Percentiles rank a stretch among this genome's conserved stretches.
These are phyloP conservation scores for Nemania abortiva DNA, from an alignment of 2,329 filamentous ascomycete genomes.

Conservation along the genomic window DNA sequence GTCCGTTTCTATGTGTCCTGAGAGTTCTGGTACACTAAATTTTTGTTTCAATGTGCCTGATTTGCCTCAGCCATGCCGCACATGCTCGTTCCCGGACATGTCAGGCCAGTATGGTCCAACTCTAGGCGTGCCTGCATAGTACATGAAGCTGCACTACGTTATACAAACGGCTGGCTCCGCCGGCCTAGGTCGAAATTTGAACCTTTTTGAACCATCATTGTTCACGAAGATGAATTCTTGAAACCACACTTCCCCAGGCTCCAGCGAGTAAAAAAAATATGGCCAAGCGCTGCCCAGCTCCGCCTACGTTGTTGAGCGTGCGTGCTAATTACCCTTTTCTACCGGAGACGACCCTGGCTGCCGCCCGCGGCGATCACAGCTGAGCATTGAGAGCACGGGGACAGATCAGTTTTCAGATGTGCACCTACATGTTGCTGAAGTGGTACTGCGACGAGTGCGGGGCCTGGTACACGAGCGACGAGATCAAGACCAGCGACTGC, in stretches of 20 bases:
- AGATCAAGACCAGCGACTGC: slow-evolving; percentile 49
- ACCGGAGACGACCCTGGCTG: slow-evolving; percentile 33
- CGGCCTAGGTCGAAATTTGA: slow-evolving; percentile 10
- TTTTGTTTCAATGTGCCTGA: slow-evolving; percentile 23
- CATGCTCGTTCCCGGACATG: slow-evolving; percentile 19
- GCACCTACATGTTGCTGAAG: slow-evolving; percentile 49
- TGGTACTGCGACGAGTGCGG: slow-evolving; percentile 52
- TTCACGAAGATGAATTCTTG: slow-evolving; percentile 28
- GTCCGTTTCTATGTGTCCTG: slow-evolving; percentile 40
- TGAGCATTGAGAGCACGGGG: slow-evolving; percentile 9
- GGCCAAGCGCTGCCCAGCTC: slow-evolving; percentile 19
- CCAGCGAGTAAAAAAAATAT: slow-evolving; percentile 34
- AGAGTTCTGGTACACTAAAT: slow-evolving; percentile 37
- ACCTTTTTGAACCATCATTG: slow-evolving; percentile 7
- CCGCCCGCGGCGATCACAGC: slow-evolving; percentile 24
- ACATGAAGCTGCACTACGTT: slow-evolving; percentile 19
- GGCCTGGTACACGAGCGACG: slow-evolving; percentile 52
- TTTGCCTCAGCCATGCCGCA: slow-evolving; percentile 29
- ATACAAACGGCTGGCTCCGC: slow-evolving; percentile 30
- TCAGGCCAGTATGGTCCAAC: slow-evolving; percentile 16
- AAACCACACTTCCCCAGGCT: slow-evolving; percentile 30
- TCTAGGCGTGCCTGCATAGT: no score
- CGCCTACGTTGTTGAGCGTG: slow-evolving; percentile 14
- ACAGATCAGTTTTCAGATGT: no score
- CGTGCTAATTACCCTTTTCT: slow-evolving; percentile 38